Evolutionary conservation across 192 early-diverging fungal genomes (phyloP), one percentile per base, ranked within the genome.

Genomic region (Chytriomyces sp.): DNA sequence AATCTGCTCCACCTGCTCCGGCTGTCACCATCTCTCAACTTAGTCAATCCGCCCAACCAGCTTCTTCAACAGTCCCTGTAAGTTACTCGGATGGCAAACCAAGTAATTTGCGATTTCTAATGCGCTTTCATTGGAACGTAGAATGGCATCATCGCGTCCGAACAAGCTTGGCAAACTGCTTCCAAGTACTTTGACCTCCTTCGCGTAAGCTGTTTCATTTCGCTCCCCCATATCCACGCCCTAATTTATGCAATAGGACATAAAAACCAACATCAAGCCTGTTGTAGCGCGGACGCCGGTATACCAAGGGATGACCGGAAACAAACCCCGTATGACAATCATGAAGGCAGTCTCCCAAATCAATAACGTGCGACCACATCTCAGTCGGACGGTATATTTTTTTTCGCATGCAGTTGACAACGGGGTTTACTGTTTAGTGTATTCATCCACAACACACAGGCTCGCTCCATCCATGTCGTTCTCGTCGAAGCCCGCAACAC

Each of bases 231-330:
- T 1, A 19, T n/a, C 33, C 25, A 22, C 40, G 33, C 7, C 40
- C 41, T 25, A 39, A 2, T 5, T 25, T 37, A 54, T 22, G 2
- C 55, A 30, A 31, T 41, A 72, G 65, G 60, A 39, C 7, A 72
- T 78, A 54, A 79, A 80, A 75, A 62, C 38, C 22, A 49, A 59
- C 26, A 28, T 72, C 5, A 75, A 78, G 53, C 73, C 77, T 2
- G 38, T 25, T 52, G 32, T 61, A 14, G 38, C 57, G 28, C n/a
- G n/a, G n/a, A n/a, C n/a, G n/a, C n/a, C n/a, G 17, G 39, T 30
- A 73, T 64, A 25, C 19, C 64, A n/a, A 55, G 30, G 19, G 19
- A 61, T 17, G n/a, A 26, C 12, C 44, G 26, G 17, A 39, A 17
- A 2, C 39, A 28, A 49, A 17, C 19, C 19, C 8, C 38, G 40